Conservation (phyloP, 495 filamentous ascomycete genomes). For the Penicillium longicatenatum region DNA sequence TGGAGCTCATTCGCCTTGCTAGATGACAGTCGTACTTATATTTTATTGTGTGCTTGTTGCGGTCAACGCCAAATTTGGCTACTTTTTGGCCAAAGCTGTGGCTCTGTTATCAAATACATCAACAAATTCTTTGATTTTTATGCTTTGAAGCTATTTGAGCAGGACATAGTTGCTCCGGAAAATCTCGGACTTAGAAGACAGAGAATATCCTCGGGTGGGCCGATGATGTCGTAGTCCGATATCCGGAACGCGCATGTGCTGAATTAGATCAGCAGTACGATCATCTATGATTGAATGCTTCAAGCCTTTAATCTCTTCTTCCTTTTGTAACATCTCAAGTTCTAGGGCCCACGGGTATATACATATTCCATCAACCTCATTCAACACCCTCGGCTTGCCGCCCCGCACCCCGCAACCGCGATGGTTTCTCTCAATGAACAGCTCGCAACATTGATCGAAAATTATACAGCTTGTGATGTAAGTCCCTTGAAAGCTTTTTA, state of each 20-base stretch:
- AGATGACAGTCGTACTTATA: conserved; percentile 30
- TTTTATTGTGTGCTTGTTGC: conserved; percentile 40
- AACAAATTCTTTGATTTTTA: too few species aligned
- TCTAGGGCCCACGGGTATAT: not conserved
- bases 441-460: conserved; percentile 33
- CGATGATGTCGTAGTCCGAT: conserved; percentile 27
- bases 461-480: conserved; percentile 55
- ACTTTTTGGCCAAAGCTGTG: conserved; percentile 35
- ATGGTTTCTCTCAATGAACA: conserved; percentile 38
- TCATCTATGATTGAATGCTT: not conserved
- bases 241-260: conserved; percentile 28
- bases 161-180: too few species aligned
- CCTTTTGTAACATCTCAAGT: not conserved
- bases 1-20: conserved; percentile 18
- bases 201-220: conserved; percentile 22
- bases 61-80: conserved; percentile 31
- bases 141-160: too few species aligned
- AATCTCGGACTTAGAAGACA: conserved; percentile 5
- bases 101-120: too few species aligned
- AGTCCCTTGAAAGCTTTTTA: conserved; percentile 1
- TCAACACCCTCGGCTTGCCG: not conserved
- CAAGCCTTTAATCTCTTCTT: not conserved
- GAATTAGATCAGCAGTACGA: conserved; percentile 5
- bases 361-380: not conserved
- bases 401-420: conserved; percentile 17